A percentile compares a stretch with the other conserved stretches of the same genome.
Conservation (phyloP, 306 rosid species). For the Trifolium pratense region DNA sequence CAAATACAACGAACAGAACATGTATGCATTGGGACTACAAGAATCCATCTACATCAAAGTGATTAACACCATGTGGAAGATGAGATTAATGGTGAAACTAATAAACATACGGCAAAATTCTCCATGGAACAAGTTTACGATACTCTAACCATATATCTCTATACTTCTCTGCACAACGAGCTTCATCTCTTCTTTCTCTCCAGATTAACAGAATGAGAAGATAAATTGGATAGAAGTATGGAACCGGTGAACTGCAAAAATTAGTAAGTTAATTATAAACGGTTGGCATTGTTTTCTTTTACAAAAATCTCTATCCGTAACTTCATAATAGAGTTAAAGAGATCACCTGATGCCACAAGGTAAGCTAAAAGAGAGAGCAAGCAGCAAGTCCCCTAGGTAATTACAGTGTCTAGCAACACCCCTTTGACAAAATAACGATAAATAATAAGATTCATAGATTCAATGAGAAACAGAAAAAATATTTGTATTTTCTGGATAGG, state of each 20-base stretch:
- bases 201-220: slow-evolving; percentile 89
- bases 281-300: slow-evolving; percentile 11
- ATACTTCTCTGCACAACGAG: slow-evolving; percentile 90
- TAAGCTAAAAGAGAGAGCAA: slow-evolving; percentile 92
- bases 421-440: slow-evolving; percentile 55
- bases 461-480: slow-evolving; percentile 14
- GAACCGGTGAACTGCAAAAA: slow-evolving; percentile 87
- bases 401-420: slow-evolving; percentile 94
- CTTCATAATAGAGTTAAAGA: slow-evolving; percentile 28
- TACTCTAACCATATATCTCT: slow-evolving; percentile 84
- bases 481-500: too few relatives aligned
- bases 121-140: slow-evolving; percentile 83
- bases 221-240: slow-evolving; percentile 92
- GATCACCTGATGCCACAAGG: slow-evolving; percentile 93
- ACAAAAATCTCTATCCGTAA: not conserved
- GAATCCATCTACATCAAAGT: not conserved
- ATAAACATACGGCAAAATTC: slow-evolving; percentile 78
- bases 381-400: slow-evolving; percentile 92
- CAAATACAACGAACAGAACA: not conserved
- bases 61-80: slow-evolving; percentile 1
- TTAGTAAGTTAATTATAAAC: slow-evolving; percentile 22
- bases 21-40: not conserved
- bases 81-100: slow-evolving; percentile 7
- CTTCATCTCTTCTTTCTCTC: slow-evolving; percentile 97
- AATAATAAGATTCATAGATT: slow-evolving; percentile 14